Evolutionary conservation across 768 basidiomycete genomes (phyloP).

Genomic region (Lentinula edodes): DNA sequence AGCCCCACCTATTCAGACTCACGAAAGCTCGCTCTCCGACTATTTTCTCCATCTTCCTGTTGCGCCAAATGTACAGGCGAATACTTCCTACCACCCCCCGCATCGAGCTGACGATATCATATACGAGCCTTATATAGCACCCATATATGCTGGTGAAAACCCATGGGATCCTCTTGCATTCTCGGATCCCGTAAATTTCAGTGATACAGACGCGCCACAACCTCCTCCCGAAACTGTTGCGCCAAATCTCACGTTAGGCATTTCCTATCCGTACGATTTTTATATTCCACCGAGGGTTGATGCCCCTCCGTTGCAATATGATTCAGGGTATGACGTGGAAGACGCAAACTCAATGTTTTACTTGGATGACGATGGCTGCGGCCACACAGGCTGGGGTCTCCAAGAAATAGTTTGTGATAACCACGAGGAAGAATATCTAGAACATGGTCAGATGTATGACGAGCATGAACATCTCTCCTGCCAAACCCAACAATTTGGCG

Average conservation of each 20-base stretch:
- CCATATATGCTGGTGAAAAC: background rate
- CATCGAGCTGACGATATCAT: background rate
- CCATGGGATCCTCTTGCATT: background rate
- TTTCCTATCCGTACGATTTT: background rate
- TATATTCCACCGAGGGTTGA: conserved; percentile 2
- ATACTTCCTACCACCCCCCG: background rate
- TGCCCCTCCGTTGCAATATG: background rate
- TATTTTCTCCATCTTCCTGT: background rate
- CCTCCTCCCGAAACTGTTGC: background rate
- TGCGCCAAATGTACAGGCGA: background rate
- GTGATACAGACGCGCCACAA: background rate
- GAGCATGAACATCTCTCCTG: background rate
- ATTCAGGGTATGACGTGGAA: background rate
- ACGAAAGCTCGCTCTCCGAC: background rate
- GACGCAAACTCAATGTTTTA: background rate
- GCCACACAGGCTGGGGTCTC: background rate
- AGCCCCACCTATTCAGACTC: background rate
- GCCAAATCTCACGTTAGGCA: background rate
- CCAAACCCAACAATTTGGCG: background rate
- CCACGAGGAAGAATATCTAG: background rate
- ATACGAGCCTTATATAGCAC: background rate
- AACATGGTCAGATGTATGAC: background rate
- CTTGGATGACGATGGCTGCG: background rate
- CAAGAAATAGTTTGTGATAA: background rate
- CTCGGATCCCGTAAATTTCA: background rate